Evolutionary conservation across 1,284 basidiomycete genomes (phyloP), one percentile per base, ranked within the genome.

Genomic region (Vanrija pseudolonga): DNA sequence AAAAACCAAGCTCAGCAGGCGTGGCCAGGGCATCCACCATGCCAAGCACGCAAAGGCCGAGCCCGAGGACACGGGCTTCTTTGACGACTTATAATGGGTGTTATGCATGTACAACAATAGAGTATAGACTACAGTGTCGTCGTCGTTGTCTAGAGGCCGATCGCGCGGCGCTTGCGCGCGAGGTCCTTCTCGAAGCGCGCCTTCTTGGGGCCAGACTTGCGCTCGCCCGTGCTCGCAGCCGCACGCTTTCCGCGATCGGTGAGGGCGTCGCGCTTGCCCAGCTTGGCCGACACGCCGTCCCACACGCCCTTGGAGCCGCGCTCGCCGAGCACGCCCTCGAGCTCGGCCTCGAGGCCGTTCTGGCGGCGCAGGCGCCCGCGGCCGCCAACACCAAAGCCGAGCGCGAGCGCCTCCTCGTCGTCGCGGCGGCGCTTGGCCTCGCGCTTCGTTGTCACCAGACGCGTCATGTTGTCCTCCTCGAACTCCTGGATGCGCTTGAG

Each of bases 381-480:
- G 6, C 61, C 62, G 28, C 68, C 71, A 7, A 76, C 68, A 8
- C 73, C 74, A 39, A 73, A 74, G 47, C 96, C 95, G n/a, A 98
- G 80, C 7, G 92, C 92, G 60, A 98, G 80, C 62, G 93, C 90
- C 65, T 85, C 90, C 74, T 98, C 95, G 73, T 98, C 95, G 58
- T 85, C 81, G 53, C 78, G 77, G n/a, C 95, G 81, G 52, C 86
- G 80, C 69, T 82, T 84, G 19, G 83, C 83, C 51, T 97, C 95
- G 69, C 86, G 87, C 81, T 97, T 98, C 73, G 87, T 89, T 82
- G 93, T 88, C 57, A 95, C 83, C 52, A 98, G 74, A 52, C 95
- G 85, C 24, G 89, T 92, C 79, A 98, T 93, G 75, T 97, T 95
- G 51, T 91, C 90, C 76, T 98, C 95, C 77, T 98, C 95, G 75